Evolutionary conservation across 257 asterid species (phyloP).

Genomic region (Scutellaria baicalensis): DNA sequence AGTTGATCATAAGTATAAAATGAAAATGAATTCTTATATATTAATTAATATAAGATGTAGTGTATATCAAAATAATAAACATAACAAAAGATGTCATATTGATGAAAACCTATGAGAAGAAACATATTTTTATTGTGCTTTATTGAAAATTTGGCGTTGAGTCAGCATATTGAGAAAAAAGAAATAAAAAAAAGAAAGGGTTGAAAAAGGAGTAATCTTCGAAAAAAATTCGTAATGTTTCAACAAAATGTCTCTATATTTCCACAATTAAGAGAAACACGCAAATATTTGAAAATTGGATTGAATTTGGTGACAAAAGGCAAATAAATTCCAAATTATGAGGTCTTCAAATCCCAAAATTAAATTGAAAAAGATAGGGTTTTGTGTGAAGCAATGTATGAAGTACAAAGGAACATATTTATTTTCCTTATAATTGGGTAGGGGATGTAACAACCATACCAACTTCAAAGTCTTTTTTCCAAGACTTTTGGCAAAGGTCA

Average conservation of each 20-base stretch:
- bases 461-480: constrained; percentile 29
- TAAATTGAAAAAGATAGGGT: background rate
- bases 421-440: constrained; percentile 55
- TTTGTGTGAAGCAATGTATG: constrained; percentile 27
- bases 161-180: background rate
- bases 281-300: constrained; percentile 17
- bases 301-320: constrained; percentile 2
- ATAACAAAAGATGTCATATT: too few relatives aligned
- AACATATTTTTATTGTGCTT: background rate
- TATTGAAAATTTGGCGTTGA: background rate
- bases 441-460: constrained; percentile 70
- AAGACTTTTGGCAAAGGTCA: constrained; percentile 48
- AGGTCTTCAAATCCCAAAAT: constrained; percentile 16
- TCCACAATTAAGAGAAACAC: background rate
- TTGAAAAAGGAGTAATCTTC: background rate
- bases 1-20: too few relatives aligned
- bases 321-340: background rate
- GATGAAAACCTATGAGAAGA: background rate
- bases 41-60: too few relatives aligned
- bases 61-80: too few relatives aligned
- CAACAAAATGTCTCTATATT: background rate
- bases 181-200: background rate
- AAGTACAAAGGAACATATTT: constrained; percentile 27
- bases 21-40: too few relatives aligned
- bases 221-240: background rate